phyloP scores from a whole-genome alignment of 176 grass and related monocot species.

The Microstegium vimineum region DNA sequence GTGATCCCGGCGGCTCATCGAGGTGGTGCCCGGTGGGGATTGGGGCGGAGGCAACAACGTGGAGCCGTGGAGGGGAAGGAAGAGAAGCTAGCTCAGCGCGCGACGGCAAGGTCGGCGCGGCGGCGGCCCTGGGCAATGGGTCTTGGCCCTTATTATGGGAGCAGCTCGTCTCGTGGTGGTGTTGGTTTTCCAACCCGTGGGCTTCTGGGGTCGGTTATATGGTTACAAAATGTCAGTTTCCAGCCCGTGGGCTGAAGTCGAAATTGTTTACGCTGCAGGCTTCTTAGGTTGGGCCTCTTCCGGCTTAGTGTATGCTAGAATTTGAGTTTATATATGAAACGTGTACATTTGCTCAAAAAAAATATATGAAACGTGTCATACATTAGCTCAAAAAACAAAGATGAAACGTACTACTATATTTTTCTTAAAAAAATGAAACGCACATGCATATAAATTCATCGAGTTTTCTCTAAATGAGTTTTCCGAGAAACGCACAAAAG shows the following conservation, averaged over 20 bases:
- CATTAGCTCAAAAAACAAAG: too few relatives aligned
- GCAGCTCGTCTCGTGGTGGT: too few relatives aligned
- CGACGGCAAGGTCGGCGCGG: conserved; percentile 26
- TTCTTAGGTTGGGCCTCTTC: not conserved
- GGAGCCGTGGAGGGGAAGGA: not conserved
- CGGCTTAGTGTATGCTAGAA: too few relatives aligned
- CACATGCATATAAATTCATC: too few relatives aligned
- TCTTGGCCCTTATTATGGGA: not conserved
- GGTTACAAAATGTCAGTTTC: not conserved
- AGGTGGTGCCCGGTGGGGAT: not conserved
- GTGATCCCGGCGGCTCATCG: conserved; percentile 27
- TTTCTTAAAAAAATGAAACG: too few relatives aligned
- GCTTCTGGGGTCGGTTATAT: not conserved
- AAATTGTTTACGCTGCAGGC: not conserved
- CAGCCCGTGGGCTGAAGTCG: not conserved
- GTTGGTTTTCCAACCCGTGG: not conserved
- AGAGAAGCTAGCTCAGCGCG: not conserved
- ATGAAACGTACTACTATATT: too few relatives aligned
- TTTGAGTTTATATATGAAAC: too few relatives aligned
- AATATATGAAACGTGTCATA: too few relatives aligned
- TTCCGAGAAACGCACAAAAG: too few relatives aligned
- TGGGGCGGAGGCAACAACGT: not conserved
- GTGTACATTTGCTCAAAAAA: too few relatives aligned
- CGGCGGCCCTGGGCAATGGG: not conserved
- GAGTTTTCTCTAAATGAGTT: too few relatives aligned